Percentiles rank a stretch among this genome's conserved stretches.
Conservation (phyloP, 164 flowering plant genomes). For the Vitis amurensis region DNA sequence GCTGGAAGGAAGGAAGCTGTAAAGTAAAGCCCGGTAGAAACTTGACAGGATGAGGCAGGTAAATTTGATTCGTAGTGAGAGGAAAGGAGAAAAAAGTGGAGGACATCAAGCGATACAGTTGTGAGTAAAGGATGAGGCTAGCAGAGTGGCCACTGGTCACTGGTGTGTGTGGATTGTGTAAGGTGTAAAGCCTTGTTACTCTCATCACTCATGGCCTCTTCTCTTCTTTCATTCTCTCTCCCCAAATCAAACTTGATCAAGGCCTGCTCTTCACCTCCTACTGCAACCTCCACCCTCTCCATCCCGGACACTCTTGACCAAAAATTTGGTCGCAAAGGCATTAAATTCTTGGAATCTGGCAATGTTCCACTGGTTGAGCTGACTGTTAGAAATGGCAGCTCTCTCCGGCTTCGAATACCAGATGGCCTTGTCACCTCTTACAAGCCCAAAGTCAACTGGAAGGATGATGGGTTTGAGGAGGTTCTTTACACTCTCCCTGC, state of each 20-base stretch:
- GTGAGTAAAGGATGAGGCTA: conserved; percentile 13
- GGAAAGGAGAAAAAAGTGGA: too few species aligned
- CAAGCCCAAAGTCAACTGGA: conserved; percentile 86
- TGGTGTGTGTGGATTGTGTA: conserved; percentile 20
- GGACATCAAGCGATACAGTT: conserved; percentile 7
- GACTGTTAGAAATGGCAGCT: conserved; percentile 85
- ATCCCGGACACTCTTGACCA: conserved; percentile 46
- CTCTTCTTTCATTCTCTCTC: conserved; percentile 46
- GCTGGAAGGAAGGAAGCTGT: too few species aligned
- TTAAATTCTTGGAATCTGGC: conserved; percentile 55
- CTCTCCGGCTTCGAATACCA: conserved; percentile 55
- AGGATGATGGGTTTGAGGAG: conserved; percentile 83
- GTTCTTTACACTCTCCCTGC: conserved; percentile 66
- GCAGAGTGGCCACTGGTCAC: neutral
- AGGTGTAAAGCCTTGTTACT: conserved; percentile 3
- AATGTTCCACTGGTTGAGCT: conserved; percentile 49
- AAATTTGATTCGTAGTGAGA: too few species aligned
- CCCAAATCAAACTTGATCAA: conserved; percentile 33
- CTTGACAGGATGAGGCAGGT: too few species aligned
- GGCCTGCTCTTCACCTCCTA: conserved; percentile 20
- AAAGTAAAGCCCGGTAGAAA: too few species aligned
- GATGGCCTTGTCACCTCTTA: conserved; percentile 78
- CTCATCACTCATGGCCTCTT: conserved; percentile 39
- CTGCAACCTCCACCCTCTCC: conserved; percentile 25
- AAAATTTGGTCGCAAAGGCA: conserved; percentile 80